Conservation (phyloP, 306 rosid genomes). For the Arachis stenosperma region DNA sequence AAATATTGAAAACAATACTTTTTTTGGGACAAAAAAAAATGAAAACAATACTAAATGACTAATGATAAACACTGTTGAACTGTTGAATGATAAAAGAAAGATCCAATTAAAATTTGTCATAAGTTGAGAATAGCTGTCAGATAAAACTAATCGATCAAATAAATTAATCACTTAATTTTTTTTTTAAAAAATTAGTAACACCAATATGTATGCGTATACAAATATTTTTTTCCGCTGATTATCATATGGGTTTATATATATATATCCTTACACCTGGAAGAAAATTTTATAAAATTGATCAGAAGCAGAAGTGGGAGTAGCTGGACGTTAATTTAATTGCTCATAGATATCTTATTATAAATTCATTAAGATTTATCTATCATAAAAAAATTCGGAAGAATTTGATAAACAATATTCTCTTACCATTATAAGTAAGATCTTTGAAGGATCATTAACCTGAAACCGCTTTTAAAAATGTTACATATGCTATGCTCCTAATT, state of each 20-base stretch:
- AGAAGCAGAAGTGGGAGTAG: conserved; percentile 33
- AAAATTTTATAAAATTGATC: conserved; percentile 11
- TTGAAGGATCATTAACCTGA: conserved; percentile 7
- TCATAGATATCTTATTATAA: conserved; percentile 9
- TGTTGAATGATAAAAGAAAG: too few relatives aligned
- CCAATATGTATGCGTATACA: too few relatives aligned
- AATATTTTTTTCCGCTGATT: conserved; percentile 29
- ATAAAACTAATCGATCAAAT: too few relatives aligned
- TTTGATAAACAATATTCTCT: conserved; percentile 5
- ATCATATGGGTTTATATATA: background rate
- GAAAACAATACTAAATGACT: too few relatives aligned
- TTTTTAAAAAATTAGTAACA: too few relatives aligned
- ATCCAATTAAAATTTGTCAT: too few relatives aligned
- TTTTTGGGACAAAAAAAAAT: too few relatives aligned
- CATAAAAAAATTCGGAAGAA: conserved; percentile 6
- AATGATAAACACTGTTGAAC: too few relatives aligned
- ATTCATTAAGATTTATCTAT: conserved; percentile 19
- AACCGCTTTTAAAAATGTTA: conserved; percentile 10
- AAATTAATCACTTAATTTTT: too few relatives aligned
- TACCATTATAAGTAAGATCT: conserved; percentile 34
- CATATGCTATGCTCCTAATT: conserved; percentile 1
- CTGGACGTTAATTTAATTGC: conserved; percentile 26
- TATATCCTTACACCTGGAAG: conserved; percentile 16
- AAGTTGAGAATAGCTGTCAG: too few relatives aligned
- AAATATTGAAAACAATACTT: too few relatives aligned